Conservation (phyloP, 345 rosid species). For the Sisymbrium altissimum region DNA sequence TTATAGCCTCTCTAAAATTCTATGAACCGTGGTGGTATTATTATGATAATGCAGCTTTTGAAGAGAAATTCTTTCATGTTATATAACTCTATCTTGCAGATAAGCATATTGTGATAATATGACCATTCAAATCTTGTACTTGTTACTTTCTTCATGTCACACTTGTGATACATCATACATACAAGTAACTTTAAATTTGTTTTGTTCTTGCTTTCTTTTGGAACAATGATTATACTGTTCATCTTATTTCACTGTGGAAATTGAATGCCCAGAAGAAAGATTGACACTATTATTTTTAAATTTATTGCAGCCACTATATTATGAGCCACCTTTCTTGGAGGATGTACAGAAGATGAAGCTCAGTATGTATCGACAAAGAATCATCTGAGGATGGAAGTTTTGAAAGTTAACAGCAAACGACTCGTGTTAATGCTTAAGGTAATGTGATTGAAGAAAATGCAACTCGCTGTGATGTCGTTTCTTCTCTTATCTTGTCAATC, state of each 20-base stretch:
- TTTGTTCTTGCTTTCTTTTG: neutral
- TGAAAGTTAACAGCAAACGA: conserved; percentile 95
- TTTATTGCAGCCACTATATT: conserved; percentile 69
- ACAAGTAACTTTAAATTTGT: neutral
- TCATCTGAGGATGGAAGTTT: conserved; percentile 94
- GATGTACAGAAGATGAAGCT: conserved; percentile 82
- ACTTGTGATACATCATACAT: neutral
- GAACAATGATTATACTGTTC: neutral
- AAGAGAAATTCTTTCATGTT: neutral
- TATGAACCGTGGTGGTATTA: neutral
- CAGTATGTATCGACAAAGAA: conserved; percentile 73
- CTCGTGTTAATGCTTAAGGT: conserved; percentile 84
- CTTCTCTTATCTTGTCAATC: conserved; percentile 2
- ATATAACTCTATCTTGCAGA: neutral
- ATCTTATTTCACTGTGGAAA: neutral
- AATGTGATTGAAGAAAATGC: conserved; percentile 14
- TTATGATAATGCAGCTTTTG: conserved; percentile 1
- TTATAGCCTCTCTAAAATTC: conserved; percentile 6
- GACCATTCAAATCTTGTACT: no score
- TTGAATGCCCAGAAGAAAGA: neutral
- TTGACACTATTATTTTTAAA: neutral
- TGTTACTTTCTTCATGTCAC: neutral
- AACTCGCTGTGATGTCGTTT: neutral
- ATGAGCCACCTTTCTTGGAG: conserved; percentile 93
- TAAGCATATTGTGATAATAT: neutral